phyloP scores from a whole-genome alignment of 78 protist species.

The Speleostelium caveatum region DNA sequence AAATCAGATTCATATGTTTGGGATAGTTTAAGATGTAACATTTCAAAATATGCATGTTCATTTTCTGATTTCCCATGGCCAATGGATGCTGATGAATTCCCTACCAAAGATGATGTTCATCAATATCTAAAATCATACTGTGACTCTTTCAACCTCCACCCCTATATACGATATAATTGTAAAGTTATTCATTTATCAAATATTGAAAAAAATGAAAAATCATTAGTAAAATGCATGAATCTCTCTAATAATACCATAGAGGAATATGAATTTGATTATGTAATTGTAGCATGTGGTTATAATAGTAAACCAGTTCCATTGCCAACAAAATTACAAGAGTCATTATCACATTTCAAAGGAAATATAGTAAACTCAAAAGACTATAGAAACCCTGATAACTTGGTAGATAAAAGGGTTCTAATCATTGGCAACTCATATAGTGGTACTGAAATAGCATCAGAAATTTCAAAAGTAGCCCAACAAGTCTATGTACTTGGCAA shows the following conservation, averaged over 20 bases:
- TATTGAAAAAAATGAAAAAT: no score
- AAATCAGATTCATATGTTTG: not conserved
- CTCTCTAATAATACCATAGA: no score
- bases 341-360: no score
- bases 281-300: not conserved
- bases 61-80: constrained; percentile 41
- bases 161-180: no score
- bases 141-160: no score
- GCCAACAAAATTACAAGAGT: not conserved
- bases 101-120: not conserved
- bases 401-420: not conserved
- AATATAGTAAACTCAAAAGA: not conserved
- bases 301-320: not conserved
- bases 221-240: no score
- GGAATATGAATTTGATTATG: constrained; percentile 13
- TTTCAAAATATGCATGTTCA: not conserved
- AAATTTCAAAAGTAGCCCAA: not conserved
- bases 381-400: not conserved
- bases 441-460: not conserved
- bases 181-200: no score
- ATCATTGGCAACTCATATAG: not conserved
- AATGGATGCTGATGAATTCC: not conserved
- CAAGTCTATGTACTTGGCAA: not conserved
- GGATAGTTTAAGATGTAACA: constrained; percentile 11
- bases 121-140: constrained; percentile 6